Base-by-base conservation (phyloP, 2,329 filamentous ascomycete genomes). In the Gnomoniopsis smithogilvyi region DNA sequence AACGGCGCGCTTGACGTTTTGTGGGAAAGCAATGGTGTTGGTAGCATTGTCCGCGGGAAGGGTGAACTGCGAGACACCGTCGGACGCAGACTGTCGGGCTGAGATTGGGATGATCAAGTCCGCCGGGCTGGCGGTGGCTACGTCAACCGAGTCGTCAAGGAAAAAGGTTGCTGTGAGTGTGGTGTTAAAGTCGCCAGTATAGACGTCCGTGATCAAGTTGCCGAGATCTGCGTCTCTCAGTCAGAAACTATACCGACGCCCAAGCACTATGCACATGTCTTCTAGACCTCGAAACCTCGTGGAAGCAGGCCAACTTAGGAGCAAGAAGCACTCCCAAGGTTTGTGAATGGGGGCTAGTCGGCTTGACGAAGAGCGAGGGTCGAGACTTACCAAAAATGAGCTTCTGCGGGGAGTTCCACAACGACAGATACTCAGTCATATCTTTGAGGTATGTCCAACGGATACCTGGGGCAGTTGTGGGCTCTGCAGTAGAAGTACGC, bases 401-500 rank as follows among this genome's bases (percentile, higher is more conserved):
- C 64, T 83, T 92, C 68, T 93, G 90, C 1, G 83, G 80, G 51
- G 79, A 65, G 63, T 82, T 85, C 83, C 91, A 92, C 14, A 95
- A 75, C 3, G 83, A 78, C 17, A 88, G 74, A 68, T 87, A 93
- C 55, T 82, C 79, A 1, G 88, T 90, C 84, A 92, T 86, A 69
- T 96, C 90, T 72, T 94, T 95, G 56, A 87, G 76, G 68, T 91
- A 92, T 1, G 82, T 86, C 89, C 89, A 94, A 48, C 81, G 75
- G 62, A 95, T 92, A 7, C 90, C 91, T 22, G 80, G 80, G 4
- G 75, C 66, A 3, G 67, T 64, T 0, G 85, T 91, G 1, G 91
- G 90, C 73, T 96, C 89, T 3, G 91, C 89, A 1, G 91, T 96
- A 6, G 90, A 92, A 2, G 90, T 93, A 24, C 91, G 80, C 78